Conservation (phyloP, 225 moss, liverwort and hornwort species). For the Takakia lepidozioides region DNA sequence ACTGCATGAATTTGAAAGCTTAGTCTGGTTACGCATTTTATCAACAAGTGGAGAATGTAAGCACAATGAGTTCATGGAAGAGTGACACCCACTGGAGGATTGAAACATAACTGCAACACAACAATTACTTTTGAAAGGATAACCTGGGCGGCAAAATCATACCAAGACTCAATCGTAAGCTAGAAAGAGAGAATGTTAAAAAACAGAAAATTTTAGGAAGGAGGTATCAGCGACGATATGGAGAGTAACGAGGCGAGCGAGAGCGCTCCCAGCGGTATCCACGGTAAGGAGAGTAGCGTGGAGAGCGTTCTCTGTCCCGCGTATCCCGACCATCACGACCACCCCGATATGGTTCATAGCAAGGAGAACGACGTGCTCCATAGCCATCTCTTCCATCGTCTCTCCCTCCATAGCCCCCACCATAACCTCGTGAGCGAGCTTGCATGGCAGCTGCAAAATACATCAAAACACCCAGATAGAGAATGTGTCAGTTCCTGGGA, state of each 20-base stretch:
- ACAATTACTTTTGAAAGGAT: no score
- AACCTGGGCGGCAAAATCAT: no score
- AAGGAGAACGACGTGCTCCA: constrained; percentile 31
- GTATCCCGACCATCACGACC: constrained; percentile 19
- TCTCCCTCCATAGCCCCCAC: constrained; percentile 49
- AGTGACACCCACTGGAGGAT: no score
- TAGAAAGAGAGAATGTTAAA: no score
- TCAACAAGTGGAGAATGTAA: no score
- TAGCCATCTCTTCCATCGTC: constrained; percentile 41
- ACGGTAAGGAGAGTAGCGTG: constrained; percentile 51
- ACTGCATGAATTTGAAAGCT: no score
- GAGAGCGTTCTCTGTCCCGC: constrained; percentile 56
- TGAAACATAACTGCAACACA: no score
- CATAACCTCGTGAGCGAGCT: constrained; percentile 58
- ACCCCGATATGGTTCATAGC: constrained; percentile 34
- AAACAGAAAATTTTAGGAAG: no score
- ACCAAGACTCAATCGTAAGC: no score
- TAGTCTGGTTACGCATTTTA: no score
- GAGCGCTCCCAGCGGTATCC: constrained; percentile 44
- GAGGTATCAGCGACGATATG: constrained; percentile 34
- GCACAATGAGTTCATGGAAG: no score
- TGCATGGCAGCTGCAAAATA: constrained; percentile 45
- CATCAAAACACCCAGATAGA: background rate
- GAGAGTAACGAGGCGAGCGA: constrained; percentile 52
- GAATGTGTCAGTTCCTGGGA: no score